Evolutionary conservation across 2,329 filamentous ascomycete genomes (phyloP).

Genomic region (Allantophomopsis lycopodina): DNA sequence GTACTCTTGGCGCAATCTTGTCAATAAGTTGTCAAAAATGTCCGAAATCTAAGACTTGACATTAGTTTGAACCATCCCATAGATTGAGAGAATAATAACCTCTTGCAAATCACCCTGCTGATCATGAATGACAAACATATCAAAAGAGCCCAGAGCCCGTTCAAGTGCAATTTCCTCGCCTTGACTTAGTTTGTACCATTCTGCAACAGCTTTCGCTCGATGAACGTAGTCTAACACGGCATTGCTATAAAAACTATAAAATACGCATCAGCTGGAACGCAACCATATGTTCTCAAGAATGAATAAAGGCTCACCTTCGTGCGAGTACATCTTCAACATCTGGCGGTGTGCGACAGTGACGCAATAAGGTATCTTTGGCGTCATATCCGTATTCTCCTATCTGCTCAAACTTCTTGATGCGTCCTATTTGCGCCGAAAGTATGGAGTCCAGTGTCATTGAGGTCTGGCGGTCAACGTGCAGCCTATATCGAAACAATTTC

Average conservation of each 20-base stretch:
- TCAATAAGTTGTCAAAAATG: conserved; percentile 51
- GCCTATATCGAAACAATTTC: conserved; percentile 43
- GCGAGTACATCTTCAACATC: conserved; percentile 63
- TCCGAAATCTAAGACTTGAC: conserved; percentile 35
- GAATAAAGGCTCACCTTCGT: conserved; percentile 33
- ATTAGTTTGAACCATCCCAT: conserved; percentile 1
- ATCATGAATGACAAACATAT: conserved; percentile 74
- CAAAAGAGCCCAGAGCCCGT: conserved; percentile 66
- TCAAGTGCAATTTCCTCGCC: conserved; percentile 49
- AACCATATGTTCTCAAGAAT: neutral
- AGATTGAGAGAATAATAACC: conserved; percentile 26
- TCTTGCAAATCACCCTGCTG: conserved; percentile 61
- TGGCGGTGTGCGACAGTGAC: conserved; percentile 42
- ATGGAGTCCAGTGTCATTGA: conserved; percentile 50
- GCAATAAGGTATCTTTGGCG: conserved; percentile 70
- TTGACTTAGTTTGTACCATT: conserved; percentile 50
- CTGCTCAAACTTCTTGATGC: conserved; percentile 54
- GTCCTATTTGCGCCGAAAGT: conserved; percentile 53
- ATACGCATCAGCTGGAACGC: conserved; percentile 4
- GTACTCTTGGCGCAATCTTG: conserved; percentile 36
- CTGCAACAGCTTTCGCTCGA: conserved; percentile 61
- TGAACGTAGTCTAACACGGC: conserved; percentile 69
- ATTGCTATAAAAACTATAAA: conserved; percentile 56
- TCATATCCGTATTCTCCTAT: conserved; percentile 71
- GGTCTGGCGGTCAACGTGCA: conserved; percentile 34